A percentile compares a stretch with the other conserved stretches of the same genome.
Evolutionary conservation across 2,329 filamentous ascomycete species (phyloP).

Genomic region (Fonsecaea pedrosoi): DNA sequence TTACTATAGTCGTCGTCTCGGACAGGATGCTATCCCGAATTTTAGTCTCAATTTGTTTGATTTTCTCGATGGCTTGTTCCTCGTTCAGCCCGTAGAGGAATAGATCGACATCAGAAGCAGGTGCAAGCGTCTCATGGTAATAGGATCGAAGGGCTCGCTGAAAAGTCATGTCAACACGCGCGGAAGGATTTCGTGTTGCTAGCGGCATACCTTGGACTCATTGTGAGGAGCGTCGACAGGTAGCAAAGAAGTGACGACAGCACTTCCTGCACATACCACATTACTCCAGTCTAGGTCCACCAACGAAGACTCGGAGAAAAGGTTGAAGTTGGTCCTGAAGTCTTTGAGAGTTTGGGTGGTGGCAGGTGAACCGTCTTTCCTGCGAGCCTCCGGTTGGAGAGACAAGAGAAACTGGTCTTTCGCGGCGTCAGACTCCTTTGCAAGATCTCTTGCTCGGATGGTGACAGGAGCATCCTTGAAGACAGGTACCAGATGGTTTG

Average conservation of each 20-base stretch:
- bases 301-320: constrained; percentile 81
- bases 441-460: constrained; percentile 46
- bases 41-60: constrained; percentile 77
- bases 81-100: constrained; percentile 83
- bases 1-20: constrained; percentile 76
- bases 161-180: not conserved
- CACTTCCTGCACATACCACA: constrained; percentile 79
- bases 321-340: constrained; percentile 78
- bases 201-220: constrained; percentile 59
- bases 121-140: constrained; percentile 81
- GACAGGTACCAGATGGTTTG: constrained; percentile 46
- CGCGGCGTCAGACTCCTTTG: constrained; percentile 42
- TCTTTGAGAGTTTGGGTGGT: constrained; percentile 71
- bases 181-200: not conserved
- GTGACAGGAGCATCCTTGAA: constrained; percentile 43
- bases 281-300: constrained; percentile 81
- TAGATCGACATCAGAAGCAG: constrained; percentile 84
- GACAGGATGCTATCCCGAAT: constrained; percentile 78
- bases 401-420: constrained; percentile 48
- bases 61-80: constrained; percentile 79
- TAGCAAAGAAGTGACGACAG: constrained; percentile 78
- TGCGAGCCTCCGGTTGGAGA: constrained; percentile 61
- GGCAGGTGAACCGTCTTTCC: constrained; percentile 67
- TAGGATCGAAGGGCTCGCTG: constrained; percentile 63
- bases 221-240: constrained; percentile 70